Conservation (phyloP, 2,329 filamentous ascomycete species). For the Gaeumannomyces sp. region DNA sequence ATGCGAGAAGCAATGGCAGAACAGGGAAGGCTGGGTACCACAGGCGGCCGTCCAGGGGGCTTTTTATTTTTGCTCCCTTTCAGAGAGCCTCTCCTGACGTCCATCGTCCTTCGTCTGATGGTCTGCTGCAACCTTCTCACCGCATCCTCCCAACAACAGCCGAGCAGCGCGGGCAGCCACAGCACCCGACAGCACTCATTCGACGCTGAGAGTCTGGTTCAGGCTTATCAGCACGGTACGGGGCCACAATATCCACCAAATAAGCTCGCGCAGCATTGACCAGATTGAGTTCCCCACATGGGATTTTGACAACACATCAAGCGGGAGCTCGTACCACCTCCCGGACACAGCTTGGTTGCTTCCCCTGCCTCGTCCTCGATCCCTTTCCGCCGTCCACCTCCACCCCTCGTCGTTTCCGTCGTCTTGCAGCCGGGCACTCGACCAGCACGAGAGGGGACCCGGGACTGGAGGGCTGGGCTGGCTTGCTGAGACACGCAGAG, state of each 20-base stretch:
- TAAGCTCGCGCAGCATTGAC: constrained; percentile 5
- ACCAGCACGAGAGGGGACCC: not conserved
- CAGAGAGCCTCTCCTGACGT: no score
- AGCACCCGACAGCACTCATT: no score
- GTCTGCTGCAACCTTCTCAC: no score
- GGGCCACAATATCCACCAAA: constrained; percentile 6
- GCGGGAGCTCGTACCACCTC: not conserved
- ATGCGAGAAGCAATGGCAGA: not conserved
- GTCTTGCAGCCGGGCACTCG: not conserved
- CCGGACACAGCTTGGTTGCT: not conserved
- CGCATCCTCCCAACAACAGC: no score
- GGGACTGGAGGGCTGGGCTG: constrained; percentile 1
- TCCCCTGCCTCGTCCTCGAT: not conserved
- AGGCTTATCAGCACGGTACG: not conserved
- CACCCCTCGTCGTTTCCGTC: not conserved
- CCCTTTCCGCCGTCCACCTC: not conserved
- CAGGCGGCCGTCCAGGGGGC: not conserved
- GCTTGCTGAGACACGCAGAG: constrained; percentile 5
- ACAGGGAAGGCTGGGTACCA: not conserved
- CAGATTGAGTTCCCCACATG: constrained; percentile 1
- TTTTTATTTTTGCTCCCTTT: not conserved
- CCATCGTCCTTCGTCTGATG: not conserved
- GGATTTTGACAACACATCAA: constrained; percentile 5
- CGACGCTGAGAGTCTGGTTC: not conserved
- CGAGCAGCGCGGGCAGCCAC: not conserved